Evolutionary conservation across 306 rosid genomes (phyloP).

Genomic region (Rosa persica): DNA sequence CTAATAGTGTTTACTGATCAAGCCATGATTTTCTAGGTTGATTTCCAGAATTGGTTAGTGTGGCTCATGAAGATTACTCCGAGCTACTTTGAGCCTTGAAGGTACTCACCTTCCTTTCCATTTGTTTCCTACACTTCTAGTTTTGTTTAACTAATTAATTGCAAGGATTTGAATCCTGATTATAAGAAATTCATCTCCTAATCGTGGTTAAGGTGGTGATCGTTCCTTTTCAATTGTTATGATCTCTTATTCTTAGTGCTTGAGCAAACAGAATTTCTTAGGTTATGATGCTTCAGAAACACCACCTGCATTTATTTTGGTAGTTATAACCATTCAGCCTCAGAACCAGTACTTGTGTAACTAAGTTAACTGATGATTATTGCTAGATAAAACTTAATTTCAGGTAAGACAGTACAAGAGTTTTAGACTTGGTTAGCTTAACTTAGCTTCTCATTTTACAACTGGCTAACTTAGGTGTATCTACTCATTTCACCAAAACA

Average conservation of each 20-base stretch:
- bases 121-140: background rate
- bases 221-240: background rate
- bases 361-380: background rate
- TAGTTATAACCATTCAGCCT: background rate
- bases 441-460: background rate
- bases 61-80: background rate
- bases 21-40: background rate
- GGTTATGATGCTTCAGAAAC: background rate
- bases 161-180: background rate
- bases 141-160: background rate
- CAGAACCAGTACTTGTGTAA: background rate
- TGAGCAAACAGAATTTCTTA: background rate
- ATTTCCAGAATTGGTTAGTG: constrained; percentile 4
- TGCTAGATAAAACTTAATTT: background rate
- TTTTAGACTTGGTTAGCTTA: background rate
- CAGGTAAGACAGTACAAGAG: background rate
- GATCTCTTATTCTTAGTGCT: background rate
- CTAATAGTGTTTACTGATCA: background rate
- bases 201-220: background rate
- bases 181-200: background rate
- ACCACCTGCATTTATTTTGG: background rate
- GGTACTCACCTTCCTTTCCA: background rate
- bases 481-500: background rate
- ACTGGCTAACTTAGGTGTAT: background rate
- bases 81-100: background rate